These are phyloP conservation scores for Penicillium fimorum DNA, from an alignment of 495 filamentous ascomycete species.

Conservation along the genomic window DNA sequence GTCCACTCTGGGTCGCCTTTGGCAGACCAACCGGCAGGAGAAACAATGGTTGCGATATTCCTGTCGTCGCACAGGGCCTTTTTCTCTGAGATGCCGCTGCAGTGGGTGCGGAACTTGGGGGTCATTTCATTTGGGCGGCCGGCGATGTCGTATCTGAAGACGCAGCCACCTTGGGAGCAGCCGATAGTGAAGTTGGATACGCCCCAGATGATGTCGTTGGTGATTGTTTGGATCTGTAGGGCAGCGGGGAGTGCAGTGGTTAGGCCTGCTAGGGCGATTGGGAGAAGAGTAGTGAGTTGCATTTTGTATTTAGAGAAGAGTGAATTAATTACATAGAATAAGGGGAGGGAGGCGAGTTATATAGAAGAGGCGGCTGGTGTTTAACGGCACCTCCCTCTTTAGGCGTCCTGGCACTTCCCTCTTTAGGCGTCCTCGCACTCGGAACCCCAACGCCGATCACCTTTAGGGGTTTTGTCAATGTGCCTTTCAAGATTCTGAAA, in stretches of 20 bases:
- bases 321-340: not conserved
- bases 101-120: conserved; percentile 44
- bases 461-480: conserved; percentile 2
- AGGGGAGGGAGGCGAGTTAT: conserved; percentile 2
- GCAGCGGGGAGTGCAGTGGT: conserved; percentile 27
- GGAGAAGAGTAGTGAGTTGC: conserved; percentile 35
- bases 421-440: not conserved
- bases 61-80: conserved; percentile 29
- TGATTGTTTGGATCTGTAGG: conserved; percentile 21
- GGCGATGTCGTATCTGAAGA: conserved; percentile 39
- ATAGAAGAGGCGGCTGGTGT: not conserved
- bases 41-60: conserved; percentile 29
- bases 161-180: conserved; percentile 38
- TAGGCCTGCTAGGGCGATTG: conserved; percentile 24
- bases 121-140: conserved; percentile 28
- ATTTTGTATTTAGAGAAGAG: conserved; percentile 20
- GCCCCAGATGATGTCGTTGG: conserved; percentile 31
- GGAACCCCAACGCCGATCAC: not conserved
- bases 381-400: not conserved
- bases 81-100: conserved; percentile 32
- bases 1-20: conserved; percentile 30
- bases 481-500: not conserved
- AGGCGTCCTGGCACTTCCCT: not conserved
- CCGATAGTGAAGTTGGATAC: conserved; percentile 34
- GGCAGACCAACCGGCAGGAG: conserved; percentile 3